Evolutionary conservation across 1,284 basidiomycete species (phyloP).

Genomic region (Cutaneotrichosporon sp.): DNA sequence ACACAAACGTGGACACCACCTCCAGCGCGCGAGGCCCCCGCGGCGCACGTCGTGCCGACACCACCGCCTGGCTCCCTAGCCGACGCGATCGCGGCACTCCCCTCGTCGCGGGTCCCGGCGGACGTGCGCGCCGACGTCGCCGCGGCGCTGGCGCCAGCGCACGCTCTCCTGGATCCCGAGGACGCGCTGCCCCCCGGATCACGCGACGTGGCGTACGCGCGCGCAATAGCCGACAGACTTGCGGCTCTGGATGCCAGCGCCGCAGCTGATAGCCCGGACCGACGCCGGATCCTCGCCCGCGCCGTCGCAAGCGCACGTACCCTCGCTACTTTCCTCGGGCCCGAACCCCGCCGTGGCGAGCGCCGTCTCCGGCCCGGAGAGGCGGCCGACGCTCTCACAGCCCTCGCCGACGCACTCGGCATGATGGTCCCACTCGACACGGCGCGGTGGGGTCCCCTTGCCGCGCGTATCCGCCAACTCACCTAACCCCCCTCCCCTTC

Average conservation of each 20-base stretch:
- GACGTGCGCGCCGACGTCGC: neutral
- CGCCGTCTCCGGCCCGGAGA: slow-evolving; percentile 1
- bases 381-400: slow-evolving; percentile 2
- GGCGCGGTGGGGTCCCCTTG: neutral
- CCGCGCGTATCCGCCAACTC: neutral
- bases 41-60: neutral
- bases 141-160: neutral
- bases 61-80: neutral
- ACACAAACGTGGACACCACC: neutral
- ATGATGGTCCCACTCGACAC: neutral
- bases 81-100: neutral
- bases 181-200: neutral
- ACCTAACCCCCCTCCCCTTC: neutral
- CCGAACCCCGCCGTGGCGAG: neutral
- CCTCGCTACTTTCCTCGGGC: slow-evolving; percentile 3
- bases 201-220: neutral
- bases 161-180: neutral
- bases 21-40: neutral
- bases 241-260: neutral
- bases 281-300: neutral
- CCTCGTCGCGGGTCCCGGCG: neutral
- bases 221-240: neutral
- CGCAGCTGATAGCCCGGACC: no score
- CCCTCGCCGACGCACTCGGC: neutral
- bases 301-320: slow-evolving; percentile 8